Base-by-base conservation (phyloP, 2,329 filamentous ascomycete genomes). In the Podosphaera fusca region DNA sequence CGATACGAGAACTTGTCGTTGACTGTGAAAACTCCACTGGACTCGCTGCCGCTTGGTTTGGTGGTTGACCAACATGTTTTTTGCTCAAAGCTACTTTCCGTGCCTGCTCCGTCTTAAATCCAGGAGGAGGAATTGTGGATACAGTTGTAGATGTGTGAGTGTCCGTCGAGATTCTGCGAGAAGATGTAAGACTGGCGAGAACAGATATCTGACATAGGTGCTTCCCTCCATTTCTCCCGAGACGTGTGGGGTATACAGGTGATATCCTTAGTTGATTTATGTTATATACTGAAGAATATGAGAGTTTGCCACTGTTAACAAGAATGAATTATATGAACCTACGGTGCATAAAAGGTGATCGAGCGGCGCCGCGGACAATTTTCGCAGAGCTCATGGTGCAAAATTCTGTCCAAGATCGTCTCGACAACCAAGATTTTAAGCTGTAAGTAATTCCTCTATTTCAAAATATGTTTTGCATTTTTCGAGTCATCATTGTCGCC, bases 71-170 rank as follows among this genome's bases (percentile, higher is more conserved):
- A 30, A 64, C 65, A 59, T 51, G 21, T 3, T 9, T 42, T n/a
- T 56, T 46, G n/a, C 14, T 71, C 6, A 31, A 52, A 31, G 33
- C 67, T 35, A 83, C 67, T 65, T 81, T 82, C 71, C 80, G 82
- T 9, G 82, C 82, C 68, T 83, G 71, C 63, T 83, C 75, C 30
- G 80, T 71, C 68, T 84, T 84, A 72, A 85, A 86, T 40, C 82
- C 82, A 35, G 82, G 82, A 56, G 82, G 82, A 33, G 82, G 82
- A 57, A 75, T 77, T 57, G 72, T 71, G 56, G 74, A 70, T 38
- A 57, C 51, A 2, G 52, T 58, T 59, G 74, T 71, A 56, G 75
- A 69, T 57, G 73, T 72, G 67, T 80, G 77, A 61, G 77, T 74
- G 58, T 81, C 78, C 63, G 80, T 83, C 52, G 75, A 73, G 63